Percentiles rank a stretch among this genome's conserved stretches.
Conservation (phyloP, 2,329 filamentous ascomycete genomes). For the Hypoxylon sp. region DNA sequence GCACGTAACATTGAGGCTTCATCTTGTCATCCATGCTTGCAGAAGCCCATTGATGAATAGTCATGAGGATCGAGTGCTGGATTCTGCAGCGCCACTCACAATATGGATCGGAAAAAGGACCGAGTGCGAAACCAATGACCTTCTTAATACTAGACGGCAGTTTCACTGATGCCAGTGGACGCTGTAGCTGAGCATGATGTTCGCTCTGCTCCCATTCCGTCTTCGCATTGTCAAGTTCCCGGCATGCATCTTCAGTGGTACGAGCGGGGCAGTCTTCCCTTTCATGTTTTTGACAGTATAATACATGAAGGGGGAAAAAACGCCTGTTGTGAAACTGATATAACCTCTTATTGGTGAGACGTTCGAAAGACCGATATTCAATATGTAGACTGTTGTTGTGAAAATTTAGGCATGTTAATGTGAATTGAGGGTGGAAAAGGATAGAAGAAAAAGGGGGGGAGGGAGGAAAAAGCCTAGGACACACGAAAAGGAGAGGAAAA, state of each 20-base stretch:
- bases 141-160: not conserved
- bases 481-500: not conserved
- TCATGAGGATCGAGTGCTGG: slow-evolving; percentile 1
- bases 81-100: not conserved
- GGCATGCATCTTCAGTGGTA: not conserved
- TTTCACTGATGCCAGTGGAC: not conserved
- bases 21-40: not conserved
- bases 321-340: not conserved
- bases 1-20: not conserved
- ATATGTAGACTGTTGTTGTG: not conserved
- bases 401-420: not conserved
- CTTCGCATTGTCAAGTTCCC: not conserved
- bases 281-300: not conserved
- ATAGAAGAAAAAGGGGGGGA: not conserved
- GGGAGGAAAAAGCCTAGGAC: not conserved
- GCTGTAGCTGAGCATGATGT: not conserved
- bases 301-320: not conserved
- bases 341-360: not conserved
- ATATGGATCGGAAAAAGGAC: not conserved
- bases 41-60: not conserved
- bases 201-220: not conserved
- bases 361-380: not conserved
- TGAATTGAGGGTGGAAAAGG: not conserved
- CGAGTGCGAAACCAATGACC: not conserved
- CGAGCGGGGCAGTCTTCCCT: not conserved